Evolutionary conservation across 352 stramenopile genomes (phyloP), one percentile per base, ranked within the genome.

Genomic region (Pythium brachiatum): DNA sequence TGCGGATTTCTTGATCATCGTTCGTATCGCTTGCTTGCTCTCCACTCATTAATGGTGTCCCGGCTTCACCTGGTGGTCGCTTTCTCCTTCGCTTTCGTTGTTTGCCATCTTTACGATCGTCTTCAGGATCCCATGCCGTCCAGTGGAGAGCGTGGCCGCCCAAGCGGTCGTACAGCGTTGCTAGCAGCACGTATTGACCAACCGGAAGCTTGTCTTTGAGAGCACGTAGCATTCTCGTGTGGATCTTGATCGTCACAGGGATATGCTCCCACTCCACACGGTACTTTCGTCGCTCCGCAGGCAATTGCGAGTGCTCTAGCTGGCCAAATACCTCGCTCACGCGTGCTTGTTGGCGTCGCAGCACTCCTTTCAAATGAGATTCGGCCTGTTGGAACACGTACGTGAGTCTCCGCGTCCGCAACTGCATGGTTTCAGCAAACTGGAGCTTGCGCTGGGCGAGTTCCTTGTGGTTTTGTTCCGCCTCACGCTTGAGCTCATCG

Each of bases 131-230:
- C 76, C 73, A 86, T 18, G 78, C 76, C 26, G 70, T 89, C 86
- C 86, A 97, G 29, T 87, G 72, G 34, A 96, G 66, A 18, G 81
- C 76, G 36, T 89, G 73, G 2, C 91, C 91, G 9, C 88, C 88
- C 3, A 97, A 70, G 1, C 85, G 75, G 60, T 97, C 88, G 48
- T 93, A 95, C 58, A 96, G 74, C 15, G 87, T 97, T 20, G 74
- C 73, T 2, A 97, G 68, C 26, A 97, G 58, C 25, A 91, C 82
- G 57, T 97, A 97, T 2, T 82, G 69, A 0, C 89, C 91, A 2
- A 64, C 48, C 2, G 81, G 86, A 3, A 97, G 61, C 31, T 93
- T 94, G 61, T 96, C 84, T 60, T 96, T 95, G 20, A 96, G 66
- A 8, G 77, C 90, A 12, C 81, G 79, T 2, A 96, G 46, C 66